Evolutionary conservation across 2,329 filamentous ascomycete genomes (phyloP).

Genomic region (Pseudocercospora ulei): DNA sequence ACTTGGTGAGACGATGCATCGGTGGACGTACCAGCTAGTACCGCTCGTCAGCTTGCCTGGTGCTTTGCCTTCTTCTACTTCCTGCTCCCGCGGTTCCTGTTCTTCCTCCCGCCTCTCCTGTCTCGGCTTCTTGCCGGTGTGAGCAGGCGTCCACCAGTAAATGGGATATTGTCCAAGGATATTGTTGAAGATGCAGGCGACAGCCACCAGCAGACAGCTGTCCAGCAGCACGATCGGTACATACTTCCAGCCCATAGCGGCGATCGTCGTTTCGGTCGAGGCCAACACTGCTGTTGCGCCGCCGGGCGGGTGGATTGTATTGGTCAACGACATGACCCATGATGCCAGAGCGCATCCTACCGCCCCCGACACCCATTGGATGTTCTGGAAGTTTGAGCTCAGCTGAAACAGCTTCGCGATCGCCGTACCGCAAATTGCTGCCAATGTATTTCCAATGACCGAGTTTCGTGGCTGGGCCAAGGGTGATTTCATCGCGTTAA

Average conservation of each 20-base stretch:
- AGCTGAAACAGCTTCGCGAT: constrained; percentile 41
- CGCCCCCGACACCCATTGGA: constrained; percentile 41
- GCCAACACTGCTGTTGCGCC: constrained; percentile 44
- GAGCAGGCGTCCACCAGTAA: constrained; percentile 43
- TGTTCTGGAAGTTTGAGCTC: constrained; percentile 32
- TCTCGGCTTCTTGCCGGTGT: constrained; percentile 31
- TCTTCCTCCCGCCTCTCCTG: constrained; percentile 17
- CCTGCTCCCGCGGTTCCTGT: constrained; percentile 13
- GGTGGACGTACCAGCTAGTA: constrained; percentile 21
- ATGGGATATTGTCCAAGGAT: constrained; percentile 41
- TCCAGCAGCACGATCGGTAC: constrained; percentile 39
- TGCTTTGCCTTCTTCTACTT: constrained; percentile 13
- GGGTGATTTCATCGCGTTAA: constrained; percentile 41
- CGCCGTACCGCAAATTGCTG: constrained; percentile 39
- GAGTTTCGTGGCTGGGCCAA: constrained; percentile 43
- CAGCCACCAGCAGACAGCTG: constrained; percentile 37
- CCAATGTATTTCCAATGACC: constrained; percentile 40
- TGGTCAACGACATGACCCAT: constrained; percentile 41
- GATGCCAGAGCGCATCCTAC: constrained; percentile 39
- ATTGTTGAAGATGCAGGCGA: constrained; percentile 42
- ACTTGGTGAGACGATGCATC: neutral
- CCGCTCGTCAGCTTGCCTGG: constrained; percentile 13
- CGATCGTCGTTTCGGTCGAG: constrained; percentile 36
- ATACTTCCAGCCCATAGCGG: constrained; percentile 41
- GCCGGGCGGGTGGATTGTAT: constrained; percentile 44